These are phyloP conservation scores for maize (Zea mays) DNA, from an alignment of 176 grass and related monocot genomes.

Conservation along the genomic window DNA sequence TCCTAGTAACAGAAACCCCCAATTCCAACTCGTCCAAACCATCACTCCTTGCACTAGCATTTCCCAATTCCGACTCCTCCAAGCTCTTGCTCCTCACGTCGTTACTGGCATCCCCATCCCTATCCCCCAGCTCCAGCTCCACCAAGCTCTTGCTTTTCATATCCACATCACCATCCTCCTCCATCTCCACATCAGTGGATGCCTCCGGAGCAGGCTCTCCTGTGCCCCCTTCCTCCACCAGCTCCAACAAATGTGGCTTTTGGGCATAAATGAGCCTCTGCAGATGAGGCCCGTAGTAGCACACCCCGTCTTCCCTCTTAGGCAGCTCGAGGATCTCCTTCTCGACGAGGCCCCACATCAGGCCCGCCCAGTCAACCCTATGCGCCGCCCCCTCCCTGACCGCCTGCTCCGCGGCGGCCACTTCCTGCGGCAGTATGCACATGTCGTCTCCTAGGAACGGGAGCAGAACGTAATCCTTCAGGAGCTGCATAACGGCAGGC, in stretches of 20 bases:
- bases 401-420: conserved; percentile 52
- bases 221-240: conserved; percentile 9
- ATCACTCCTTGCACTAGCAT: conserved; percentile 22
- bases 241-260: conserved; percentile 50
- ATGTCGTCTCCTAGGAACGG: conserved; percentile 63
- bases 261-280: conserved; percentile 67
- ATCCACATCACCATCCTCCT: conserved; percentile 43
- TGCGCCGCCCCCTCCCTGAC: conserved; percentile 68
- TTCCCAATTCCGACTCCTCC: conserved; percentile 29
- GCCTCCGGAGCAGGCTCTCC: conserved; percentile 32
- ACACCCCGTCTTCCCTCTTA: conserved; percentile 45
- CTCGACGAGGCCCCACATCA: conserved; percentile 83
- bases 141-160: conserved; percentile 16
- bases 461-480: conserved; percentile 63
- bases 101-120: background rate
- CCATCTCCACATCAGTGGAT: conserved; percentile 43
- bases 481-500: conserved; percentile 50
- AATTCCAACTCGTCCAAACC: conserved; percentile 20
- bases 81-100: conserved; percentile 42
- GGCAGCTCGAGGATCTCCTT: conserved; percentile 75
- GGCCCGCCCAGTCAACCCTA: conserved; percentile 75
- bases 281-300: conserved; percentile 69
- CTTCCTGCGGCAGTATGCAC: conserved; percentile 65
- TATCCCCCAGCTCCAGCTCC: conserved; percentile 17
- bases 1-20: background rate